Evolutionary conservation across 306 rosid genomes (phyloP).

Genomic region (Prunus kanzakura): DNA sequence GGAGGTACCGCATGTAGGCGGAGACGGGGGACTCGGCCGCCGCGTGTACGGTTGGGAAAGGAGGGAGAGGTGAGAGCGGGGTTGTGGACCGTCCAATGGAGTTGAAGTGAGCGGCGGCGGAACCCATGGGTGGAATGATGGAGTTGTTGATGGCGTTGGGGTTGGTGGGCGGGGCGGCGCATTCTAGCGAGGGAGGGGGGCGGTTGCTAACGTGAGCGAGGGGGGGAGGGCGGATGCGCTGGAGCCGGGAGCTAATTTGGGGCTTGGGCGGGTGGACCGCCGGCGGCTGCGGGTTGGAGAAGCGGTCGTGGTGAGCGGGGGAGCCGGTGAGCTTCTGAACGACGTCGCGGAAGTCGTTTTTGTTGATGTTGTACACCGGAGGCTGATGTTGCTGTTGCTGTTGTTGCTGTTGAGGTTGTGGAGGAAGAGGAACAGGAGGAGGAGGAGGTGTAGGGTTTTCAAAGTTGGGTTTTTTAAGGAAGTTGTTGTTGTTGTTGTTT

Average conservation of each 20-base stretch:
- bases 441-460: conserved; percentile 29
- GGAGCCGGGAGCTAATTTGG: conserved; percentile 76
- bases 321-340: conserved; percentile 98
- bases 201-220: conserved; percentile 64
- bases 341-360: conserved; percentile 88
- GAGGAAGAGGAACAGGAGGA: conserved; percentile 2
- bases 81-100: conserved; percentile 46
- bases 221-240: conserved; percentile 95
- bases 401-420: conserved; percentile 5
- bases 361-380: conserved; percentile 95
- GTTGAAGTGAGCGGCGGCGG: conserved; percentile 33
- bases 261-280: conserved; percentile 78
- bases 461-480: conserved; percentile 14
- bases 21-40: conserved; percentile 95
- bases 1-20: conserved; percentile 77
- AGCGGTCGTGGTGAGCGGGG: conserved; percentile 87
- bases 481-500: conserved; percentile 11
- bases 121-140: conserved; percentile 20
- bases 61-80: conserved; percentile 88
- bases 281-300: conserved; percentile 57
- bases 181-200: conserved; percentile 51
- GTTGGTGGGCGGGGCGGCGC: conserved; percentile 27
- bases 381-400: conserved; percentile 75
- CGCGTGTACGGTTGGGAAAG: conserved; percentile 77
- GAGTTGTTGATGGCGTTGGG: conserved; percentile 16